A percentile compares a stretch with the other conserved stretches of the same genome.
These are phyloP conservation scores for Fusarium tanahbumbuense DNA, from an alignment of 2,329 filamentous ascomycete species.

Conservation along the genomic window DNA sequence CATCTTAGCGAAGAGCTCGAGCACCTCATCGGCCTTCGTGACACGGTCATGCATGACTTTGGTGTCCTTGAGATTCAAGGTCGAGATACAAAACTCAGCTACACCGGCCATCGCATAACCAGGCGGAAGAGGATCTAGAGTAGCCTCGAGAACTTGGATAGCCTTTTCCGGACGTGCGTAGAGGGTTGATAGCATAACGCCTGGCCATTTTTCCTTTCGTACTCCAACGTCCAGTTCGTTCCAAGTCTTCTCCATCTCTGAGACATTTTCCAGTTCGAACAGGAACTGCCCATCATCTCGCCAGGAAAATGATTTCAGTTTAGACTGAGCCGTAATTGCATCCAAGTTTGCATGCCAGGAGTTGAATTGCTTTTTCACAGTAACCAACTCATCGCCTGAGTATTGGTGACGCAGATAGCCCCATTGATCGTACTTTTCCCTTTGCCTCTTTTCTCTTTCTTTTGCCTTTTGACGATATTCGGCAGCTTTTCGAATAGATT, in stretches of 20 bases:
- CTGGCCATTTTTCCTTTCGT: conserved; percentile 49
- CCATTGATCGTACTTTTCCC: conserved; percentile 47
- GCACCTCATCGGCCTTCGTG: conserved; percentile 47
- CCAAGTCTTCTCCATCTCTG: conserved; percentile 53
- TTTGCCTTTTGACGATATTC: conserved; percentile 10
- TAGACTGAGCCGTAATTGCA: conserved; percentile 29
- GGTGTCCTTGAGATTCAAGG: conserved; percentile 30
- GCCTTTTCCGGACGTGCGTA: conserved; percentile 49
- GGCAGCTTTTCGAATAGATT: conserved; percentile 6
- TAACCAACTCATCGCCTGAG: conserved; percentile 36
- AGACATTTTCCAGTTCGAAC: conserved; percentile 45
- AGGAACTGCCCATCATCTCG: conserved; percentile 47
- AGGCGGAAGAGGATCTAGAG: conserved; percentile 51
- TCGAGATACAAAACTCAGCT: conserved; percentile 48
- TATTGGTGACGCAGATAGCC: conserved; percentile 48
- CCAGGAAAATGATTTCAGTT: conserved; percentile 43
- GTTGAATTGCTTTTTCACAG: conserved; percentile 43
- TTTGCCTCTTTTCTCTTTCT: conserved; percentile 10
- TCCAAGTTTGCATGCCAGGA: conserved; percentile 48
- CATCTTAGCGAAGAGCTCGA: conserved; percentile 47
- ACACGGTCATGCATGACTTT: conserved; percentile 38
- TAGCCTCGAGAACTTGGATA: conserved; percentile 52
- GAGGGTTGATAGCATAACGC: conserved; percentile 53
- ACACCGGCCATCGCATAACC: conserved; percentile 55
- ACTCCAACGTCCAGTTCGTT: conserved; percentile 41